Percentiles rank a stretch among this genome's conserved stretches.
Evolutionary conservation across 371 early-diverging fungal species (phyloP).

Genomic region (Haplosporangium sp.): DNA sequence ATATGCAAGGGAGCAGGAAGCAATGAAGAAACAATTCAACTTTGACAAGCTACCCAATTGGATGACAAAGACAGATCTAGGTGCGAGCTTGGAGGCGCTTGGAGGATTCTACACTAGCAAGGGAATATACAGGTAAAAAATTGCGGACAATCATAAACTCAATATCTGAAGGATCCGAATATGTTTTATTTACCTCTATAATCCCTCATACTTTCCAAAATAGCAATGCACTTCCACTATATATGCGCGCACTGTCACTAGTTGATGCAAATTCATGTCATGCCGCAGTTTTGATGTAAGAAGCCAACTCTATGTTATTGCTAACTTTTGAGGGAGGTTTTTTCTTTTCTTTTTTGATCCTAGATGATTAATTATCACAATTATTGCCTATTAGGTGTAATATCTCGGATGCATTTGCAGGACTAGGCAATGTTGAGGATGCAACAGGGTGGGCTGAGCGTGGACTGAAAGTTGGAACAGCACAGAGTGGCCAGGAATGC

Average conservation of each 20-base stretch:
- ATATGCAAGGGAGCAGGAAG: slow-evolving; percentile 35
- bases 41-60: slow-evolving; percentile 70
- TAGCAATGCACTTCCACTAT: slow-evolving; percentile 71
- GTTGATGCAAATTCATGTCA: slow-evolving; percentile 55
- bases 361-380: neutral
- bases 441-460: slow-evolving; percentile 72
- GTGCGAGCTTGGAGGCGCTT: slow-evolving; percentile 69
- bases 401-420: slow-evolving; percentile 68
- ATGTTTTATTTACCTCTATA: neutral
- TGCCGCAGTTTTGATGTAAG: slow-evolving; percentile 46
- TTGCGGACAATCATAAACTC: neutral
- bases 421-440: slow-evolving; percentile 64
- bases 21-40: slow-evolving; percentile 58
- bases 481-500: slow-evolving; percentile 62
- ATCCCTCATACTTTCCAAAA: neutral
- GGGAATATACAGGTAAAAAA: slow-evolving; percentile 61
- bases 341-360: neutral
- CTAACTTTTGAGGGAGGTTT: neutral
- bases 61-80: slow-evolving; percentile 69
- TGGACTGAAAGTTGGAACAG: slow-evolving; percentile 63
- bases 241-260: slow-evolving; percentile 67
- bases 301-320: no score
- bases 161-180: neutral
- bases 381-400: slow-evolving; percentile 61
- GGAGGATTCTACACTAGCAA: slow-evolving; percentile 68